These are phyloP conservation scores for Rosa rugosa DNA, from an alignment of 306 rosid genomes.

Conservation along the genomic window DNA sequence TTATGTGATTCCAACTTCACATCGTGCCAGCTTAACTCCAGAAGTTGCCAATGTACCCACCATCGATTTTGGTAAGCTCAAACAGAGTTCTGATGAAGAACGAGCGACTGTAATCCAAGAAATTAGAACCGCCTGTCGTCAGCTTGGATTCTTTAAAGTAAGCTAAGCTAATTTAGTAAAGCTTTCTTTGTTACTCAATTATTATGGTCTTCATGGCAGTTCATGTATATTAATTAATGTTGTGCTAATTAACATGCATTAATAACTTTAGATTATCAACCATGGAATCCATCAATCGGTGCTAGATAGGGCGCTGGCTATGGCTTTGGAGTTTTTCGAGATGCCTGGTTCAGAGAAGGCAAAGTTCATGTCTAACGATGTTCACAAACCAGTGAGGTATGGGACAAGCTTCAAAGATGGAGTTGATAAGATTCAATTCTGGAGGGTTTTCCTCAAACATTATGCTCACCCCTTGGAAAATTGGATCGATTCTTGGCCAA, in stretches of 20 bases:
- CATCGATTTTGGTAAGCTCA: constrained; percentile 38
- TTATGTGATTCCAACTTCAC: constrained; percentile 34
- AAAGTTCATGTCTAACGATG: constrained; percentile 46
- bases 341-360: constrained; percentile 42
- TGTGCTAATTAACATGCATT: neutral
- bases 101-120: constrained; percentile 25
- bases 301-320: constrained; percentile 37
- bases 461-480: constrained; percentile 51
- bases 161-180: neutral
- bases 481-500: constrained; percentile 53
- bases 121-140: constrained; percentile 34
- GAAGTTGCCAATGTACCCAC: constrained; percentile 32
- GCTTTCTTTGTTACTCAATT: neutral
- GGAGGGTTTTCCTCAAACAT: constrained; percentile 64
- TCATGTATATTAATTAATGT: neutral
- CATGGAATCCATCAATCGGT: constrained; percentile 48
- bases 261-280: constrained; percentile 35
- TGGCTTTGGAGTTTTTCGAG: constrained; percentile 40
- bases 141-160: constrained; percentile 53
- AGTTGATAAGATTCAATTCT: constrained; percentile 39
- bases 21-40: constrained; percentile 29
- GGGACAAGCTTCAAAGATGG: constrained; percentile 51
- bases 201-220: neutral
- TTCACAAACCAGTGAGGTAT: constrained; percentile 48
- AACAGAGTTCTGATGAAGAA: constrained; percentile 23